Conservation (phyloP, 805 yeast species). For the Hanseniaspora thailandica region DNA sequence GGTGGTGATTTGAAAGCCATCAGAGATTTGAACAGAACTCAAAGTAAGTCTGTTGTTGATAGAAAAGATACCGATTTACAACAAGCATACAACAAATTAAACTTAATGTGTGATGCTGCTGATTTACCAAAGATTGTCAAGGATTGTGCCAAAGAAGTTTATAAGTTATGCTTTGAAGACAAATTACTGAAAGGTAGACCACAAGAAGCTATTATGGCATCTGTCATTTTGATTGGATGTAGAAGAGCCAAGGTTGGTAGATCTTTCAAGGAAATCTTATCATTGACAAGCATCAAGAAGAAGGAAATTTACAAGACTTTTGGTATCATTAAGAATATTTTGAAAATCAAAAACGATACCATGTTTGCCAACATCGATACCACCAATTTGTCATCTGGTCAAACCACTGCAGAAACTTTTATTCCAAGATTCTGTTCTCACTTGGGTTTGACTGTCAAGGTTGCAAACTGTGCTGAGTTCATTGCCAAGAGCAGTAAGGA, state of each 20-base stretch:
- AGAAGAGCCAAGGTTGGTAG: conserved; percentile 88
- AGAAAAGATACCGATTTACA: conserved; percentile 77
- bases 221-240: conserved; percentile 88
- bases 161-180: conserved; percentile 80
- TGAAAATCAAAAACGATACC: conserved; percentile 35
- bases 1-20: conserved; percentile 80
- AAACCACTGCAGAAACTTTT: conserved; percentile 85
- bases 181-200: conserved; percentile 78
- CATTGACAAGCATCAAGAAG: conserved; percentile 82
- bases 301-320: conserved; percentile 90
- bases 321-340: conserved; percentile 64
- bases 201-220: conserved; percentile 91
- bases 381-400: conserved; percentile 52
- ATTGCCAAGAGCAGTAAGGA: conserved; percentile 84
- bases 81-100: conserved; percentile 78
- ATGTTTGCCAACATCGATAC: conserved; percentile 32
- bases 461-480: conserved; percentile 84
- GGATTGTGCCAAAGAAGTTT: conserved; percentile 95
- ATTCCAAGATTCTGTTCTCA: conserved; percentile 94
- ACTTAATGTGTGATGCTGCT: conserved; percentile 95
- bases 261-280: conserved; percentile 91
- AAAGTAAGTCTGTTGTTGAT: conserved; percentile 73
- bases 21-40: conserved; percentile 84
- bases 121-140: conserved; percentile 89
- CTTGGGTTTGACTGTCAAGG: conserved; percentile 71